Evolutionary conservation across 306 rosid genomes (phyloP).

Genomic region (Medicago ruthenica): DNA sequence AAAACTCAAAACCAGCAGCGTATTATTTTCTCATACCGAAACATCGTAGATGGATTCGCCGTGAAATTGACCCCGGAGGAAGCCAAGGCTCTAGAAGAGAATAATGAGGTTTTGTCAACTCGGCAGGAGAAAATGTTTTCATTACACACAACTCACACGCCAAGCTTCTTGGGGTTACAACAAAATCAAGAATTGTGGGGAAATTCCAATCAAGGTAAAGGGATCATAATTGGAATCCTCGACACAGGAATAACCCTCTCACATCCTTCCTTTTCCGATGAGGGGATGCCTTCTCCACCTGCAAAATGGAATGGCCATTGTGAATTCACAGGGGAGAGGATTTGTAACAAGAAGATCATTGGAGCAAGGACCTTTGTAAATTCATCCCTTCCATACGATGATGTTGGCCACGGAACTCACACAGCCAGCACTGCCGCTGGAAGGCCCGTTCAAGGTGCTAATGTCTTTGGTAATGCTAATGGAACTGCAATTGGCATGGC

Average conservation of each 20-base stretch:
- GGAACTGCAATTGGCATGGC: conserved; percentile 82
- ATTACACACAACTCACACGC: conserved; percentile 72
- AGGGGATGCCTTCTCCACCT: conserved; percentile 60
- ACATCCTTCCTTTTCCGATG: conserved; percentile 65
- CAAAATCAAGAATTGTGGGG: conserved; percentile 55
- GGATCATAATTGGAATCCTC: conserved; percentile 70
- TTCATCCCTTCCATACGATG: conserved; percentile 50
- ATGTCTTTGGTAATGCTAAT: conserved; percentile 54
- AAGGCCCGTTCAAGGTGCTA: conserved; percentile 50
- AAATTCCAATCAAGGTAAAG: conserved; percentile 57
- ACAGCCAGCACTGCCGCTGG: conserved; percentile 70
- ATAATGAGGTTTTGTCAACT: conserved; percentile 59
- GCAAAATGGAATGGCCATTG: conserved; percentile 78
- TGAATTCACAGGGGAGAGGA: conserved; percentile 49
- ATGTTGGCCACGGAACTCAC: conserved; percentile 78
- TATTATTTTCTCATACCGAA: conserved; percentile 50
- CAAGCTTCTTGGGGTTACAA: conserved; percentile 68
- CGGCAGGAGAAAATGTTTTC: conserved; percentile 46
- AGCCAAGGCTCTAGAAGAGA: conserved; percentile 52
- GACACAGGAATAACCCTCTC: conserved; percentile 64
- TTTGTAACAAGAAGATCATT: conserved; percentile 70
- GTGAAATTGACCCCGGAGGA: conserved; percentile 61
- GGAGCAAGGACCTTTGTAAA: conserved; percentile 62
- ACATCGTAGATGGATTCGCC: conserved; percentile 61
- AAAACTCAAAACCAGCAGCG: conserved; percentile 34